Evolutionary conservation across 2,329 filamentous ascomycete species (phyloP), one percentile per base, ranked within the genome.

Genomic region (Clarireedia hainanense): DNA sequence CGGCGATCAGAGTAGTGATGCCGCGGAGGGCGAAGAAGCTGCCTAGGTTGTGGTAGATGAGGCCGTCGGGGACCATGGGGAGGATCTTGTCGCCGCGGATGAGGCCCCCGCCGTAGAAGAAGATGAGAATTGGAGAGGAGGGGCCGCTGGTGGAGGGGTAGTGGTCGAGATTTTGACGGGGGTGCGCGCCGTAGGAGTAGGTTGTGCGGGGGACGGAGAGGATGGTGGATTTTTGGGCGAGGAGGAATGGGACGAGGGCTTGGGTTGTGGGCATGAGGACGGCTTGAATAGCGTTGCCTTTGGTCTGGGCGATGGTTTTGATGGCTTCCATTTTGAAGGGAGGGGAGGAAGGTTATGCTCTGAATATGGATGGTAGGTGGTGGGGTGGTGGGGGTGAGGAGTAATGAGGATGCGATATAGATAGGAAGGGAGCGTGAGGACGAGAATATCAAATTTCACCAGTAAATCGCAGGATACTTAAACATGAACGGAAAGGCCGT

Each of bases 21-120:
- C 66, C 67, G 7, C 56, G 47, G 4, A 47, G 26, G 0, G 65
- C 61, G 52, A 69, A 69, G 56, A 66, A 69, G 1, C 61, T 26
- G 2, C 66, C 67, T 1, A 69, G 47, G 39, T 69, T 69, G 12
- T 61, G 54, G 43, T 68, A 69, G 1, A 68, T 56, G 3, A 69
- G 53, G 2, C 56, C 52, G 1, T 63, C 57, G 1, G 60, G 57
- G 1, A 64, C 27, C 3, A 55, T 20, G 5, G 59, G 58, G 0
- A 54, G 15, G 27, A 58, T 63, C 36, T 65, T 67, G 23, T 67
- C 63, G 10, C 67, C 67, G 26, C 55, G 27, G 14, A 60, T 58
- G 4, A 68, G 45, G 5, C 66, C 67, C 10, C 67, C 67, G 5
- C 67, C 66, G 46, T 69, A 65, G 39, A 67, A 55, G 55, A 62